These are phyloP conservation scores for Umbelopsis sp. DNA, from an alignment of 371 early-diverging fungal species.

Conservation along the genomic window DNA sequence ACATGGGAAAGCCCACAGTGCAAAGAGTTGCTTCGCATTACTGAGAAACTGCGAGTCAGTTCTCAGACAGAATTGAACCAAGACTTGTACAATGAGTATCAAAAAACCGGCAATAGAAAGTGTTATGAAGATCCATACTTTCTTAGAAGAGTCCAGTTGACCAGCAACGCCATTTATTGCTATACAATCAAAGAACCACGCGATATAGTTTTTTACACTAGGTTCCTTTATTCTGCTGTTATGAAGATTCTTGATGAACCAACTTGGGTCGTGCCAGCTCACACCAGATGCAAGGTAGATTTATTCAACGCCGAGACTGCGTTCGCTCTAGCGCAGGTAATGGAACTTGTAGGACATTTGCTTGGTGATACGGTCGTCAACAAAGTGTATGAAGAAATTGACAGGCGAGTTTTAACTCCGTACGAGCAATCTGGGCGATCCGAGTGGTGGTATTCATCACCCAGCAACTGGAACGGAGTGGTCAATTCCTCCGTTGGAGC, in stretches of 20 bases:
- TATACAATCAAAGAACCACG: background rate
- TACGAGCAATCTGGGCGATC: background rate
- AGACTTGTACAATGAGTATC: background rate
- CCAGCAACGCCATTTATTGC: background rate
- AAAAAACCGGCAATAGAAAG: background rate
- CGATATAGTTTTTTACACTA: background rate
- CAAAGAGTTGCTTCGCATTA: background rate
- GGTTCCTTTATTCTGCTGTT: background rate
- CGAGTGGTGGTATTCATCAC: background rate
- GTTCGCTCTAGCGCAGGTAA: conserved; percentile 4
- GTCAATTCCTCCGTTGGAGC: background rate
- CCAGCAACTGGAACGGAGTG: conserved; percentile 8
- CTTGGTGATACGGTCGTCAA: background rate
- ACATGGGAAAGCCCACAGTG: background rate
- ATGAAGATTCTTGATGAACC: background rate
- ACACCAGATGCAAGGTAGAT: conserved; percentile 1
- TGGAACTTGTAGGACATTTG: background rate
- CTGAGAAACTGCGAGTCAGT: background rate
- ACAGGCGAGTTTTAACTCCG: background rate
- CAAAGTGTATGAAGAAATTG: background rate
- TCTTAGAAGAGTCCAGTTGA: conserved; percentile 1
- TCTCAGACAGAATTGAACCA: background rate
- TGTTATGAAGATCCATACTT: conserved; percentile 10
- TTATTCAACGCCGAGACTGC: conserved; percentile 14
- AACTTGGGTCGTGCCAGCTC: conserved; percentile 9